phyloP scores from a whole-genome alignment of 2,329 filamentous ascomycete species.

The Fusarium pseudograminearum region DNA sequence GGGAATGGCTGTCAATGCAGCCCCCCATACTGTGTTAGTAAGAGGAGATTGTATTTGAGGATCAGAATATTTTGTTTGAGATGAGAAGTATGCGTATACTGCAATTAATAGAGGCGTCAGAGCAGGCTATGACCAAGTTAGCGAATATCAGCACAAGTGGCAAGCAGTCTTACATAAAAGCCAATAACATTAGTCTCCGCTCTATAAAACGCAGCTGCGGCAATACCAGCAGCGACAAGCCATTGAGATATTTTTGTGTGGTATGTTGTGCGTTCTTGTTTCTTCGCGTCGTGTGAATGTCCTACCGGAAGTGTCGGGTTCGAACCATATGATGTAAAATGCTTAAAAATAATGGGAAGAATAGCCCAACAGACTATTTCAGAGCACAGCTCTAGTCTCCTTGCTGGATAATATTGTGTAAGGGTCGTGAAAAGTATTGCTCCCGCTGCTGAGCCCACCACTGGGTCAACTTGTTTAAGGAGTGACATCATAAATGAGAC shows the following conservation, averaged over 20 bases:
- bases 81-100: constrained; percentile 10
- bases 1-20: constrained; percentile 5
- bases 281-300: not conserved
- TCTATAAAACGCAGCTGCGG: constrained; percentile 25
- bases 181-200: constrained; percentile 25
- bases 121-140: constrained; percentile 33
- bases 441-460: constrained; percentile 15
- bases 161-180: constrained; percentile 6
- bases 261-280: rapidly evolving
- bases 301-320: rapidly evolving
- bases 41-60: not conserved
- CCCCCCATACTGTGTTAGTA: not conserved
- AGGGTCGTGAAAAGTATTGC: constrained; percentile 47
- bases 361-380: constrained; percentile 52
- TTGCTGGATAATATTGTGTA: constrained; percentile 33
- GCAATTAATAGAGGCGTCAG: constrained; percentile 44
- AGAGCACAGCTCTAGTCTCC: constrained; percentile 48
- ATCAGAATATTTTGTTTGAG: not conserved
- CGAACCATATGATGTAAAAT: not conserved
- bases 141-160: not conserved
- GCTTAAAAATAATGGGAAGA: constrained; percentile 44
- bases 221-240: constrained; percentile 18
- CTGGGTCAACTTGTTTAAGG: not conserved
- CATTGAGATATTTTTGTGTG: constrained; percentile 15
- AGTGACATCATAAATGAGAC: not conserved